A percentile compares a stretch with the other conserved stretches of the same genome.
These are phyloP conservation scores for Babesia ovata DNA, from an alignment of 169 alveolate genomes.

Conservation along the genomic window DNA sequence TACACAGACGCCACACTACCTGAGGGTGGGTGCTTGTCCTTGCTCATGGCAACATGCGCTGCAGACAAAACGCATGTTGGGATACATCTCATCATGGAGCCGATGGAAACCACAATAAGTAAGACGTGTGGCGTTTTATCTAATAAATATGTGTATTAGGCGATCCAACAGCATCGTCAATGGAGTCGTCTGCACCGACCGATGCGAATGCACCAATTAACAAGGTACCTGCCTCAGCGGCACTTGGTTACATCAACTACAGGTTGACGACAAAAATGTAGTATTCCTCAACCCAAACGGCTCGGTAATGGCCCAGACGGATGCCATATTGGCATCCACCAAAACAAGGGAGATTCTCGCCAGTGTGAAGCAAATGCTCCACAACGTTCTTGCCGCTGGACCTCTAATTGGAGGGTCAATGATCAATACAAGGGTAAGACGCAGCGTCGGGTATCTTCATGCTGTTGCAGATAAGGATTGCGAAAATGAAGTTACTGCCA, in stretches of 20 bases:
- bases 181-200: background rate
- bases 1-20: slow-evolving; percentile 21
- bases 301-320: background rate
- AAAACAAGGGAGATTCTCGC: slow-evolving; percentile 25
- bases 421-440: slow-evolving; percentile 16
- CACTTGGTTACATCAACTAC: background rate
- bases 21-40: slow-evolving; percentile 4
- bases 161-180: background rate
- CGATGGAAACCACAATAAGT: background rate
- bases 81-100: slow-evolving; percentile 35
- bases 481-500: slow-evolving; percentile 30
- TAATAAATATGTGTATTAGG: too few relatives aligned
- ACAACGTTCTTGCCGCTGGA: slow-evolving; percentile 31
- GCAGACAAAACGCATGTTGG: slow-evolving; percentile 46
- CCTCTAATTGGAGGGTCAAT: slow-evolving; percentile 41
- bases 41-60: background rate
- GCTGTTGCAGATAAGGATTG: slow-evolving; percentile 7
- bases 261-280: slow-evolving; percentile 9
- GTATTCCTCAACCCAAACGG: slow-evolving; percentile 11
- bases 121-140: background rate
- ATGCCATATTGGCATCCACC: background rate
- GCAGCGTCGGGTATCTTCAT: too few relatives aligned
- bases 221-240: slow-evolving; percentile 1
- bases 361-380: slow-evolving; percentile 19
- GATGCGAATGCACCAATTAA: background rate